Percentiles rank a stretch among this genome's conserved stretches.
Evolutionary conservation across 2,329 filamentous ascomycete genomes (phyloP).

Genomic region (Claviceps spartinae): DNA sequence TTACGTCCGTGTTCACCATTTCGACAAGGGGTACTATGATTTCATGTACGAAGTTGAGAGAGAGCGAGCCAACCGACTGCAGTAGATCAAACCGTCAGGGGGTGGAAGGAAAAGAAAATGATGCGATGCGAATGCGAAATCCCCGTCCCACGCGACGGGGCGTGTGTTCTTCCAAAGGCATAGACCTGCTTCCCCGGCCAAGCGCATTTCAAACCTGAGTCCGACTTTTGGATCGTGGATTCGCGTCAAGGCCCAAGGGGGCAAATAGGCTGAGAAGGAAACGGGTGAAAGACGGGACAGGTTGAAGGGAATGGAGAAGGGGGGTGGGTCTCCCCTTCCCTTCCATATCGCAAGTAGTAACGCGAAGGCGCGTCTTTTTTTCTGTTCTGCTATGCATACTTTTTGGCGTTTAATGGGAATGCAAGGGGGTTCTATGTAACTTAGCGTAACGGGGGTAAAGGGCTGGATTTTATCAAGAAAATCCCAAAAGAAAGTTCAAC

Average conservation of each 20-base stretch:
- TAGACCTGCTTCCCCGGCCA: too few species aligned
- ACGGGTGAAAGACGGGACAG: too few species aligned
- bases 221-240: too few species aligned
- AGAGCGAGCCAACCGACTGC: slow-evolving; percentile 45
- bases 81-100: slow-evolving; percentile 13
- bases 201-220: too few species aligned
- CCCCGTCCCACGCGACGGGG: too few species aligned
- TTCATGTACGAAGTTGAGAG: slow-evolving; percentile 98
- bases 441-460: too few species aligned
- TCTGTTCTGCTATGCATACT: slow-evolving; percentile 27
- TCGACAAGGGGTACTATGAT: slow-evolving; percentile 97
- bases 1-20: slow-evolving; percentile 95
- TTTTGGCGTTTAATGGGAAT: slow-evolving; percentile 21
- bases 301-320: background rate
- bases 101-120: background rate
- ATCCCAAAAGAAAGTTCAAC: too few species aligned
- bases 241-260: too few species aligned
- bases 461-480: too few species aligned
- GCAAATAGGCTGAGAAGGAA: too few species aligned
- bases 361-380: slow-evolving; percentile 15
- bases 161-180: too few species aligned
- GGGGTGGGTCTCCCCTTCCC: background rate
- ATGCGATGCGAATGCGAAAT: too few species aligned
- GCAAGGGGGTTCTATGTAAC: background rate
- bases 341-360: background rate